These are phyloP conservation scores for Penicillium olsonii DNA, from an alignment of 2,329 filamentous ascomycete genomes.

Conservation along the genomic window DNA sequence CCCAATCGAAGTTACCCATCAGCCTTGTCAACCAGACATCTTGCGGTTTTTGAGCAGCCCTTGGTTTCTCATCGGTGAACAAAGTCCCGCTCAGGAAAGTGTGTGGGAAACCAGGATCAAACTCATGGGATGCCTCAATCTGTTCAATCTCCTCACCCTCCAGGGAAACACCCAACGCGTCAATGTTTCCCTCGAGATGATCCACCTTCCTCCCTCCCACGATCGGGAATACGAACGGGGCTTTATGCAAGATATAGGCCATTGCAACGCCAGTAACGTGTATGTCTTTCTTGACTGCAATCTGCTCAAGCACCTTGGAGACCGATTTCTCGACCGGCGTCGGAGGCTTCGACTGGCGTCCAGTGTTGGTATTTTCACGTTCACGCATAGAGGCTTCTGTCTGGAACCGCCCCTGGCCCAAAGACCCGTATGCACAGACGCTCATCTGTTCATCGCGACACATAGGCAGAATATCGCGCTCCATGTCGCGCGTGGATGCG, in stretches of 20 bases:
- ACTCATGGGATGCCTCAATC: slow-evolving; percentile 54
- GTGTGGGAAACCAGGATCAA: slow-evolving; percentile 59
- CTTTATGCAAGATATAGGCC: slow-evolving; percentile 55
- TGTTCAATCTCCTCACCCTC: slow-evolving; percentile 55
- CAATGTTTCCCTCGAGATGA: slow-evolving; percentile 56
- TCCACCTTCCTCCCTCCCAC: slow-evolving; percentile 53
- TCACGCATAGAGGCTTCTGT: slow-evolving; percentile 34
- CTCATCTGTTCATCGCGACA: slow-evolving; percentile 62
- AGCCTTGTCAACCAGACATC: background rate
- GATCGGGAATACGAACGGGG: slow-evolving; percentile 56
- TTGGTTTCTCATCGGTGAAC: background rate
- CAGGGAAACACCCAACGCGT: slow-evolving; percentile 53
- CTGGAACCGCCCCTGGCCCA: slow-evolving; percentile 56
- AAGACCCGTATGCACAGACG: slow-evolving; percentile 54
- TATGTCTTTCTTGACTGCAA: too few relatives aligned
- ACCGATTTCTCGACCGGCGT: slow-evolving; percentile 20
- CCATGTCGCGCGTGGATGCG: slow-evolving; percentile 64
- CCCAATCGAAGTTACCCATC: background rate
- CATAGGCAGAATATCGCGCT: slow-evolving; percentile 71
- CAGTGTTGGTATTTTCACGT: slow-evolving; percentile 24
- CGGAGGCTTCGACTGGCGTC: slow-evolving; percentile 20
- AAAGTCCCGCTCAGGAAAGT: slow-evolving; percentile 16
- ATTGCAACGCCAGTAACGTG: slow-evolving; percentile 48
- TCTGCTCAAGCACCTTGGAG: slow-evolving; percentile 16
- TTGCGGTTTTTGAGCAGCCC: background rate